Percentiles rank a stretch among this genome's conserved stretches.
These are phyloP conservation scores for Pseudopyrenochaeta lycopersici DNA, from an alignment of 2,329 filamentous ascomycete genomes.

Conservation along the genomic window DNA sequence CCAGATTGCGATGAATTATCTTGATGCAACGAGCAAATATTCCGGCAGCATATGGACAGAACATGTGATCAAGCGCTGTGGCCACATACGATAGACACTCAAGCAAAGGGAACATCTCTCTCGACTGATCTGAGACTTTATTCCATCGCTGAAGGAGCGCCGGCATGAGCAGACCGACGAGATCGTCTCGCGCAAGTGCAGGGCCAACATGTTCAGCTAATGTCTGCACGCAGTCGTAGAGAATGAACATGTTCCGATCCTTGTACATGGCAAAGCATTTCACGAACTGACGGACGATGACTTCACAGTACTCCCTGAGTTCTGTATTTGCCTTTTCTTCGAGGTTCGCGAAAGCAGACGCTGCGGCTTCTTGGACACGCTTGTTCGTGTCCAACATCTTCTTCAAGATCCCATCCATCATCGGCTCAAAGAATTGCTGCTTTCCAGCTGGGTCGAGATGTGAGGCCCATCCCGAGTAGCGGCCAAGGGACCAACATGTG, in stretches of 20 bases:
- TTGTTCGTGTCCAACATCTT: constrained; percentile 98
- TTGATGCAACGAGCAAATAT: constrained; percentile 89
- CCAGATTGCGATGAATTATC: constrained; percentile 90
- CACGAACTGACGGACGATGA: constrained; percentile 92
- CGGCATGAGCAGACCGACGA: constrained; percentile 91
- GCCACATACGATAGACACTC: constrained; percentile 96
- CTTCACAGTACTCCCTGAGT: constrained; percentile 84
- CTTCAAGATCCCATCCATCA: constrained; percentile 94
- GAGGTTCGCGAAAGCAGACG: constrained; percentile 93
- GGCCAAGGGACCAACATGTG: constrained; percentile 95
- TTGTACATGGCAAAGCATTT: constrained; percentile 95
- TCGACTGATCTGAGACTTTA: constrained; percentile 84
- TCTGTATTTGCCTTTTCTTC: constrained; percentile 89
- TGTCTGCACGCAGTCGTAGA: constrained; percentile 98
- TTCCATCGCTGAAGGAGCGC: constrained; percentile 89
- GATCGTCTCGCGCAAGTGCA: constrained; percentile 78
- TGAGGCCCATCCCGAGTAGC: constrained; percentile 93
- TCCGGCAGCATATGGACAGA: constrained; percentile 83
- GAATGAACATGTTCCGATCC: constrained; percentile 97
- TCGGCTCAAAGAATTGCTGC: constrained; percentile 85
- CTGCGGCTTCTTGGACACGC: constrained; percentile 94
- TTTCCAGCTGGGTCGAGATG: constrained; percentile 74
- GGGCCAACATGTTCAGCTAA: constrained; percentile 90
- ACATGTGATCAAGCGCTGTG: constrained; percentile 81
- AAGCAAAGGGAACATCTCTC: constrained; percentile 93